Conservation (phyloP, 2,329 filamentous ascomycete species). For the Penicillium janthinellum region DNA sequence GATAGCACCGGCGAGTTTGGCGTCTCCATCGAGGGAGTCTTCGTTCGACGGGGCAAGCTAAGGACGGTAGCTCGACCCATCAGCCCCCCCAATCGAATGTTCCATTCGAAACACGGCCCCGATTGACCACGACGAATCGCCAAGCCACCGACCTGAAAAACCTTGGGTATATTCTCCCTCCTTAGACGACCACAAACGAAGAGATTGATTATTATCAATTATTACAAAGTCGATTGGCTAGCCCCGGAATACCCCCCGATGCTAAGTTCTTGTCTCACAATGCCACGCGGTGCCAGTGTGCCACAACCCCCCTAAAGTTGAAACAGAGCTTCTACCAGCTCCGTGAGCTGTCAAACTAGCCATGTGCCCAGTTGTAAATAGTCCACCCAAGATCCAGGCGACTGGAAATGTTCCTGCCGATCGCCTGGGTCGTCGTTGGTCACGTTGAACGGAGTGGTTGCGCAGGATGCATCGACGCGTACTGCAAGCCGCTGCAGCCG, state of each 20-base stretch:
- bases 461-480: constrained; percentile 1
- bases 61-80: not conserved
- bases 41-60: not conserved
- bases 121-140: not conserved
- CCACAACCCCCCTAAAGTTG: not conserved
- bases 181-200: not conserved
- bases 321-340: not conserved
- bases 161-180: not conserved
- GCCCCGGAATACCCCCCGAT: not conserved
- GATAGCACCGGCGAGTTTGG: not conserved
- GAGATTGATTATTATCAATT: not conserved
- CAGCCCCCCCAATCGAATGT: not conserved
- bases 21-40: not conserved
- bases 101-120: constrained; percentile 1
- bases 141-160: not conserved
- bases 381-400: constrained; percentile 15
- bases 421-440: constrained; percentile 1
- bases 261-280: not conserved
- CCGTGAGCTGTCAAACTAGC: not conserved
- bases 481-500: not conserved
- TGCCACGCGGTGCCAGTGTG: not conserved
- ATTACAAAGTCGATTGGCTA: not conserved
- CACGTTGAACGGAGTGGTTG: not conserved
- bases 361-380: constrained; percentile 12
- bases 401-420: constrained; percentile 17